Base-by-base conservation (phyloP, 768 basidiomycete genomes). In the Glaciozyma martinii region DNA sequence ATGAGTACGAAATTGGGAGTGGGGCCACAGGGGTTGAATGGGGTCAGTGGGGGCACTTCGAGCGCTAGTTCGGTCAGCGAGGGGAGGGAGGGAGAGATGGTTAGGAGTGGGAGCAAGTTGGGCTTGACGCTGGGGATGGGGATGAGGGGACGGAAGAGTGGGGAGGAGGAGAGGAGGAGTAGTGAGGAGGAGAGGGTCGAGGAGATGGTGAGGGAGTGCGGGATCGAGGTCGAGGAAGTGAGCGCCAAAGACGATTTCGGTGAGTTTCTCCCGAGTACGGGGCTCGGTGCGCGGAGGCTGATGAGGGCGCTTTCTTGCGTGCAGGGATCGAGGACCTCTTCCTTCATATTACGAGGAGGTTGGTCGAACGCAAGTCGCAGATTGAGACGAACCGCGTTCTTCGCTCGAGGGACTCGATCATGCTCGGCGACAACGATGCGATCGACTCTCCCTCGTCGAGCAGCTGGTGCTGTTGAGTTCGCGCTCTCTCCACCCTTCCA, bases 151-250 rank as follows among this genome's bases (percentile, higher is more conserved):
- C 37, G 54, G 60, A 49, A 55, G 64, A 61, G 53, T 30, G 80
- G 78, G 19, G 82, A 79, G 8, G 82, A 82, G 25, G 61, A 54
- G 32, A 75, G 75, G 5, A 66, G 63, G 46, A 76, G 64, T 5
- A 44, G 44, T 4, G 61, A 67, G 32, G 66, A 63, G 44, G 86
- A 87, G 74, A 89, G 87, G 86, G 87, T 88, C 8, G 80, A 87
- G 15, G n/a, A 27, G 42, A 53, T 66, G 27, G 60, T 70, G 21
- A 40, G 54, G 5, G 56, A 81, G 74, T 87, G 86, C 74, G 87
- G 85, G 66, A 89, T 92, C 85, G 87, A 88, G 73, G 81, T 93
- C 23, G 89, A 88, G 69, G 89, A 94, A 75, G 89, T 94, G 25
- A 92, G 89, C 52, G 87, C 92, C 60, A 92, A 92, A 77, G 90